Evolutionary conservation across 2,329 filamentous ascomycete species (phyloP).

Genomic region (Calonectria pteridis): DNA sequence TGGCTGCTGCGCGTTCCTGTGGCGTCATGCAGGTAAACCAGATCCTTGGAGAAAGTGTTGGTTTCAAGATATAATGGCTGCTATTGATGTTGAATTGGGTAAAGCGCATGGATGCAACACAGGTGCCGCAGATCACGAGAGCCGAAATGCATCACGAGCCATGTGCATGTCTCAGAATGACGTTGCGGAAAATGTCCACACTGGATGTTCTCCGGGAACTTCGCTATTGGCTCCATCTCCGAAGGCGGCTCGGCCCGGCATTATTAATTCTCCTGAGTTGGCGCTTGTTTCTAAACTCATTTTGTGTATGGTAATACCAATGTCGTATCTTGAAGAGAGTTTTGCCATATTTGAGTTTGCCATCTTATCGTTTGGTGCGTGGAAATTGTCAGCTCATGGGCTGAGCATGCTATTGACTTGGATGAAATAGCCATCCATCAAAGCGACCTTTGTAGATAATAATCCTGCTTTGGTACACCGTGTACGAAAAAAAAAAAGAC

Average conservation of each 20-base stretch:
- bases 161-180: neutral
- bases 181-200: neutral
- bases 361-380: too few relatives aligned
- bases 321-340: neutral
- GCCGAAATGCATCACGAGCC: neutral
- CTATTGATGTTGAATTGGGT: neutral
- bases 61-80: neutral
- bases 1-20: neutral
- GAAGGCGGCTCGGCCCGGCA: neutral
- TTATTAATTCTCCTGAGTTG: neutral
- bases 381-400: too few relatives aligned
- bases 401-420: too few relatives aligned
- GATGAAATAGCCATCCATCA: too few relatives aligned
- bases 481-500: too few relatives aligned
- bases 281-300: neutral
- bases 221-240: too few relatives aligned
- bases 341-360: neutral
- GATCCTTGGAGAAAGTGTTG: neutral
- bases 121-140: neutral
- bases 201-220: neutral
- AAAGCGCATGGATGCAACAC: neutral
- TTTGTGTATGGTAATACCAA: neutral
- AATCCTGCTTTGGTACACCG: too few relatives aligned
- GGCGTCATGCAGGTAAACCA: neutral
- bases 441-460: too few relatives aligned